These are phyloP conservation scores for Vitis amurensis DNA, from an alignment of 164 flowering plant species.

Conservation along the genomic window DNA sequence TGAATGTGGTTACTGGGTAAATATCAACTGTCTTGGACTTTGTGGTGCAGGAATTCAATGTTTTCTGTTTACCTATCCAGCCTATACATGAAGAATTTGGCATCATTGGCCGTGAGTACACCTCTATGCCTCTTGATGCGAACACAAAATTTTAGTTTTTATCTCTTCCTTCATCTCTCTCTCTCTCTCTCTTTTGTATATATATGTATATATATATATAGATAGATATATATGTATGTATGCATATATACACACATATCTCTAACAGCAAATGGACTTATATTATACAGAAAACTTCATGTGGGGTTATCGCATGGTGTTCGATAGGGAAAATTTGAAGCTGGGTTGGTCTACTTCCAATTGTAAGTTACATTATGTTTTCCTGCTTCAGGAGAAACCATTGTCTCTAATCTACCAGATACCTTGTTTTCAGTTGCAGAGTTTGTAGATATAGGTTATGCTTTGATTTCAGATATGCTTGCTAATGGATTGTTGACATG, in stretches of 20 bases:
- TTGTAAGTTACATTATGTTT: slow-evolving; percentile 15
- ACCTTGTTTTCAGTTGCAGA: neutral
- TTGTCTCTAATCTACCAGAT: neutral
- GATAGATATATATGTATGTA: neutral
- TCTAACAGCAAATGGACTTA: neutral
- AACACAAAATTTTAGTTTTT: neutral
- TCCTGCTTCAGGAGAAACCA: neutral
- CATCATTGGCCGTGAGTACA: slow-evolving; percentile 29
- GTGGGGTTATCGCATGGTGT: slow-evolving; percentile 30
- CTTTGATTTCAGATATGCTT: neutral
- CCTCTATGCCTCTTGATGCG: neutral
- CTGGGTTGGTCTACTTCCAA: slow-evolving; percentile 28
- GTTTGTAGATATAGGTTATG: neutral
- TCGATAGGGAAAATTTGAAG: slow-evolving; percentile 27
- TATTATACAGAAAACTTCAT: slow-evolving; percentile 31
- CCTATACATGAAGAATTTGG: slow-evolving; percentile 11
- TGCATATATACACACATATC: neutral
- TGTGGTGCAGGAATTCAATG: slow-evolving; percentile 16
- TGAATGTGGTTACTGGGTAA: neutral
- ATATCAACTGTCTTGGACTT: neutral
- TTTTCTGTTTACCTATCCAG: slow-evolving; percentile 17
- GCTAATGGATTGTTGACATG: neutral
- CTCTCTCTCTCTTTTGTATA: neutral
- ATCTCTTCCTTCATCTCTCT: too few relatives aligned
- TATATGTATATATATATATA: neutral